These are phyloP conservation scores for Lactarius quietus DNA, from an alignment of 768 basidiomycete species.

Conservation along the genomic window DNA sequence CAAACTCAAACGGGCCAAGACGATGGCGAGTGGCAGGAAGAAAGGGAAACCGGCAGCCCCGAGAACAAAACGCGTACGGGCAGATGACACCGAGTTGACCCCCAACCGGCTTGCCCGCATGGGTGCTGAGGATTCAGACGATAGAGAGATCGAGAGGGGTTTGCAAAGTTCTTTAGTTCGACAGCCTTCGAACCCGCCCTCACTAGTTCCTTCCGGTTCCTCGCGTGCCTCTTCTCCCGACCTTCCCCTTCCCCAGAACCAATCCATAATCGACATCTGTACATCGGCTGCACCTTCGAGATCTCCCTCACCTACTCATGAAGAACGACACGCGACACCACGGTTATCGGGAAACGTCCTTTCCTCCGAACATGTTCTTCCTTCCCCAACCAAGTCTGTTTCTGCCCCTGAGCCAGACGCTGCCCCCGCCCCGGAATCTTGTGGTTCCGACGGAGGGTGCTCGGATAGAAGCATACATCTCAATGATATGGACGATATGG, in stretches of 20 bases:
- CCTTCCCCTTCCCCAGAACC: constrained; percentile 20
- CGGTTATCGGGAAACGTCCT: not conserved
- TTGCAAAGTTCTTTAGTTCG: constrained; percentile 22
- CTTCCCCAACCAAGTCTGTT: constrained; percentile 4
- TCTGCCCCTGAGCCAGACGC: not conserved
- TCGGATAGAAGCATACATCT: not conserved
- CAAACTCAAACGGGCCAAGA: constrained; percentile 42
- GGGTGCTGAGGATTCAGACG: constrained; percentile 51
- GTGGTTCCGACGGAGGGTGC: not conserved
- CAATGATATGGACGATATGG: not conserved
- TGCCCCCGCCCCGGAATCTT: not conserved
- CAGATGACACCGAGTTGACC: constrained; percentile 29
- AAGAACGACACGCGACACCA: not conserved
- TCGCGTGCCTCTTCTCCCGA: constrained; percentile 27
- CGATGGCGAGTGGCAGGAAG: constrained; percentile 35
- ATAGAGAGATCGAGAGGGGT: constrained; percentile 52
- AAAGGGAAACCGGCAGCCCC: constrained; percentile 30
- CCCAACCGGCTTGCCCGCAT: constrained; percentile 43
- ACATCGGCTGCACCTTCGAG: constrained; percentile 20
- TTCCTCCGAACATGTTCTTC: not conserved
- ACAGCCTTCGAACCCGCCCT: constrained; percentile 9
- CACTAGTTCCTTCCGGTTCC: not conserved
- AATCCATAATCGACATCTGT: constrained; percentile 25
- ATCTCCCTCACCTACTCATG: constrained; percentile 7
- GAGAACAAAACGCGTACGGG: constrained; percentile 29